Evolutionary conservation across 345 rosid species (phyloP).

Genomic region (Rhizophora apiculata): DNA sequence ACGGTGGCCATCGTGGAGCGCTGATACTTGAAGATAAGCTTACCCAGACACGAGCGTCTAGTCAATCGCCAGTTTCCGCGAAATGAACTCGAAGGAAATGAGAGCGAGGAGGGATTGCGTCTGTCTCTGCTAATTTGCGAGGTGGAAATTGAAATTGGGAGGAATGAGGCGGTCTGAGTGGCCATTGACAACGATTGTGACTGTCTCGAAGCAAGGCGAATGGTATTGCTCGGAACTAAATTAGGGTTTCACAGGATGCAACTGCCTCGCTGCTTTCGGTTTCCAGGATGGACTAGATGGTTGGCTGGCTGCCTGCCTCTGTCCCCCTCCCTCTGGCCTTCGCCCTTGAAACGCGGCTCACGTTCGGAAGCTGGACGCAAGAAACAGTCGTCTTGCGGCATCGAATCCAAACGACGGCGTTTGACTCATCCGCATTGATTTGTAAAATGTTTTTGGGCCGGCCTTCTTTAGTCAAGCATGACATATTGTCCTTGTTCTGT

Average conservation of each 20-base stretch:
- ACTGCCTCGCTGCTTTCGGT: neutral
- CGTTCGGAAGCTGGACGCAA: too few species aligned
- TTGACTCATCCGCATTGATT: too few species aligned
- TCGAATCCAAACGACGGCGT: too few species aligned
- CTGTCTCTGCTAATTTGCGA: conserved; percentile 25
- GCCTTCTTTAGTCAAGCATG: too few species aligned
- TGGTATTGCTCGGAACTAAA: neutral
- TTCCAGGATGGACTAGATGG: neutral
- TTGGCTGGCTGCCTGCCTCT: neutral
- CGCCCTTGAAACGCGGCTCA: too few species aligned
- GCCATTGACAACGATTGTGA: conserved; percentile 36
- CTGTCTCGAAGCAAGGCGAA: neutral
- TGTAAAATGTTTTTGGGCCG: too few species aligned
- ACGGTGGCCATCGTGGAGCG: conserved; percentile 41
- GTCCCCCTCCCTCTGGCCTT: neutral
- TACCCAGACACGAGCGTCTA: conserved; percentile 26
- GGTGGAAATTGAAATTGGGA: conserved; percentile 36
- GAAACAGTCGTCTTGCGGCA: too few species aligned
- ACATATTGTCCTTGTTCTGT: too few species aligned
- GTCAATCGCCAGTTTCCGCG: conserved; percentile 44
- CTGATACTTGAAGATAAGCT: conserved; percentile 25
- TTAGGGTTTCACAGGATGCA: neutral
- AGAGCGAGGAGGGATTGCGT: conserved; percentile 16
- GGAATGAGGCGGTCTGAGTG: conserved; percentile 41
- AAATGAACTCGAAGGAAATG: conserved; percentile 36